A percentile compares a stretch with the other conserved stretches of the same genome.
phyloP scores from a whole-genome alignment of 495 filamentous ascomycete genomes.

The Paragyromitra xinjiangensis region DNA sequence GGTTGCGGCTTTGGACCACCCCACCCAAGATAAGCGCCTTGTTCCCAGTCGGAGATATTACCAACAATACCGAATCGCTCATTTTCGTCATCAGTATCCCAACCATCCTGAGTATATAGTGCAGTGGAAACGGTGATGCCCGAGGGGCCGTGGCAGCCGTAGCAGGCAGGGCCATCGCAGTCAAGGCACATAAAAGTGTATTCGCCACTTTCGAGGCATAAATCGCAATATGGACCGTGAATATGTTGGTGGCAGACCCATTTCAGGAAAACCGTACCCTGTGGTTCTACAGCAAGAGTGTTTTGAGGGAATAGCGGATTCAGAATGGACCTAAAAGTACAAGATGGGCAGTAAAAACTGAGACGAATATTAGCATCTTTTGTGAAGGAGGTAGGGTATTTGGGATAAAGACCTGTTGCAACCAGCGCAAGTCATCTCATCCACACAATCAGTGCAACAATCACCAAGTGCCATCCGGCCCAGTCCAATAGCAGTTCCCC shows the following conservation, averaged over 20 bases:
- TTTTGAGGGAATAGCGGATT: background rate
- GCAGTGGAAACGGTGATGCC: constrained; percentile 39
- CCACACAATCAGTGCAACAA: constrained; percentile 49
- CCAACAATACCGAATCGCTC: constrained; percentile 33
- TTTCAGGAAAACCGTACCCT: constrained; percentile 11
- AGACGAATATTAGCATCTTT: background rate
- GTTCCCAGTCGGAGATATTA: constrained; percentile 23
- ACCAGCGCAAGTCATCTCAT: constrained; percentile 44
- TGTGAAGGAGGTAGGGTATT: background rate
- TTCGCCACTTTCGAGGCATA: constrained; percentile 25
- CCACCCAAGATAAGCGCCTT: constrained; percentile 25
- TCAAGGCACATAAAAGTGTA: constrained; percentile 25
- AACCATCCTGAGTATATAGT: constrained; percentile 32
- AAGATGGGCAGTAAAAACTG: constrained; percentile 44
- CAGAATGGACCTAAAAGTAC: constrained; percentile 3
- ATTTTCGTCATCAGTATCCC: constrained; percentile 12
- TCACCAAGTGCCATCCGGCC: constrained; percentile 43
- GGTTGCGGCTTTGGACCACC: constrained; percentile 2
- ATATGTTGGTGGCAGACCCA: constrained; percentile 25
- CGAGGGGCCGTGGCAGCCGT: constrained; percentile 21
- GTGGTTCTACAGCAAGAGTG: constrained; percentile 18
- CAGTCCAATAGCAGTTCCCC: constrained; percentile 37
- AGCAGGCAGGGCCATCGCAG: constrained; percentile 21
- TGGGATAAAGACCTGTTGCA: constrained; percentile 42
- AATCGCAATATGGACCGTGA: constrained; percentile 39